phyloP scores from a whole-genome alignment of 202 grass and related monocot species.

The Dendrocalamus latiflorus region DNA sequence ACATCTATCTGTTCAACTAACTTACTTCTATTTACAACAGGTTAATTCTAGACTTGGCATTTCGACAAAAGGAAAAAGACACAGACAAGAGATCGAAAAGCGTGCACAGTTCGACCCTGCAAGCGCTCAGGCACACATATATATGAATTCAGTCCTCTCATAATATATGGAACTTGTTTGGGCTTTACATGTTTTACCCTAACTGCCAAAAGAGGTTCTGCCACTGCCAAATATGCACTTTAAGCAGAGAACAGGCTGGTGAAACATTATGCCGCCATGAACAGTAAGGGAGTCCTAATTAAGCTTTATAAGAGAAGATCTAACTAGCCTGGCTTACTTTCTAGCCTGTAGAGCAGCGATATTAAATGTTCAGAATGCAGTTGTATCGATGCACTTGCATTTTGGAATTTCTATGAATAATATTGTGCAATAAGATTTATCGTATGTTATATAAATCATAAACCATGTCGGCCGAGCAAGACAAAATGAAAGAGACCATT shows the following conservation, averaged over 20 bases:
- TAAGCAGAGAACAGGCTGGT: neutral
- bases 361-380: neutral
- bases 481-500: neutral
- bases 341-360: no score
- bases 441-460: neutral
- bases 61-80: constrained; percentile 27
- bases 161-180: constrained; percentile 10
- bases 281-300: neutral
- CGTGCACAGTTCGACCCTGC: neutral
- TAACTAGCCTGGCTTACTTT: no score
- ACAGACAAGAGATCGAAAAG: constrained; percentile 8
- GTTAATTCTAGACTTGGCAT: neutral
- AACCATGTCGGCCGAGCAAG: neutral
- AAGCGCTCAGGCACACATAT: neutral
- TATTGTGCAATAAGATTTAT: neutral
- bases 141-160: neutral
- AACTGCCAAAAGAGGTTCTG: neutral
- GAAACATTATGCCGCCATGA: neutral
- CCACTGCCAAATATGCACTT: neutral
- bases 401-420: neutral
- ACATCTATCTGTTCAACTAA: no score
- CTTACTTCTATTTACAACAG: neutral
- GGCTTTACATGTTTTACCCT: constrained; percentile 6
- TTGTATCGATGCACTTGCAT: neutral
- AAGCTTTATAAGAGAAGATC: no score